phyloP scores from a whole-genome alignment of 768 basidiomycete genomes.

The Lentinula raphanica region DNA sequence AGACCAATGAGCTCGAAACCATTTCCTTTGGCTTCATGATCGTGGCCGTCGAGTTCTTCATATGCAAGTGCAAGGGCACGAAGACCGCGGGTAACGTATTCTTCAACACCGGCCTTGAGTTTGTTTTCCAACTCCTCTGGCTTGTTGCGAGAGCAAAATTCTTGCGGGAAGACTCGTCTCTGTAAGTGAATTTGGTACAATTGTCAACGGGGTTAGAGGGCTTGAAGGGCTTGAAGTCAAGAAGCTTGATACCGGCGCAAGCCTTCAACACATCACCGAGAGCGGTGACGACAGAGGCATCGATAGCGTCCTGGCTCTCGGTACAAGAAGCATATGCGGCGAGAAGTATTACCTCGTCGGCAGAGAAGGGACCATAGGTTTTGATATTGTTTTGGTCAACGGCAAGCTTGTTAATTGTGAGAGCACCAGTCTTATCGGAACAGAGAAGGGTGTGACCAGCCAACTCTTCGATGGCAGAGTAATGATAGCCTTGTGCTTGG shows the following conservation, averaged over 20 bases:
- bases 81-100: slow-evolving; percentile 92
- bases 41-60: slow-evolving; percentile 85
- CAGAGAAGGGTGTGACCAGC: slow-evolving; percentile 98
- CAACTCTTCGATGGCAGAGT: slow-evolving; percentile 96
- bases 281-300: slow-evolving; percentile 77
- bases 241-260: slow-evolving; percentile 88
- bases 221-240: slow-evolving; percentile 99
- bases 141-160: slow-evolving; percentile 97
- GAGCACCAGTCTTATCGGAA: slow-evolving; percentile 97
- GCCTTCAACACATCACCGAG: slow-evolving; percentile 69
- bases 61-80: slow-evolving; percentile 95
- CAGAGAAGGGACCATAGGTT: slow-evolving; percentile 83
- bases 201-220: slow-evolving; percentile 99
- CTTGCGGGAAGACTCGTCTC: slow-evolving; percentile 91
- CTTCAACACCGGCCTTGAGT: slow-evolving; percentile 93
- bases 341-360: slow-evolving; percentile 89
- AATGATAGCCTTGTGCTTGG: slow-evolving; percentile 99
- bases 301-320: slow-evolving; percentile 99
- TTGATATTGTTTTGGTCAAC: slow-evolving; percentile 91
- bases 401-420: slow-evolving; percentile 99
- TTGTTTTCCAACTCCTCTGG: slow-evolving; percentile 85
- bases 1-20: slow-evolving; percentile 98
- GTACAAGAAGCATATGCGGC: slow-evolving; percentile 96
- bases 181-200: slow-evolving; percentile 98
- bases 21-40: slow-evolving; percentile 83